Base-by-base conservation (phyloP, 2,329 filamentous ascomycete species). In the Colletotrichum sp. region DNA sequence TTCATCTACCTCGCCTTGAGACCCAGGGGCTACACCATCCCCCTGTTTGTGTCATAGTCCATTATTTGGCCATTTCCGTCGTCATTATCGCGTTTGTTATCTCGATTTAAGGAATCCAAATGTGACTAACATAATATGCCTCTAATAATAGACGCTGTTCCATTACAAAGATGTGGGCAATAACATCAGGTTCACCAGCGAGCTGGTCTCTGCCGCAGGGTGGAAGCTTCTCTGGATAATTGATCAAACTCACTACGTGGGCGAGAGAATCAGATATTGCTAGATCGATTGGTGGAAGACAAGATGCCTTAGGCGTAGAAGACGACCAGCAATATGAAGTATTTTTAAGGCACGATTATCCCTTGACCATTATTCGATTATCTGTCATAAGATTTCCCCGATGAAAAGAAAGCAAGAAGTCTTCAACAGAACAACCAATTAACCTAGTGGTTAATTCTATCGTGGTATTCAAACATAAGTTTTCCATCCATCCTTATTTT, bases 181-280 rank as follows among this genome's bases (percentile, higher is more conserved):
- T n/a, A 12, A 7, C 1, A 21, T 21, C 10, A 49, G 6, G 18
- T n/a, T 21, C n/a, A 21, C n/a, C 1, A 12, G 39, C 39, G 10
- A 49, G 0, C 7, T 49, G 9, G 5, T 3, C 5, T 12, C 44
- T 12, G 18, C 1, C 10, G 9, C 10, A 7, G 10, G 18, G 1
- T 12, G 6, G 2, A 49, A 49, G 44, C 18, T 21, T 49, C 18
- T 44, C 39, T 49, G 44, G 44, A 9, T 49, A 12, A 2, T 49
- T 49, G 44, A 49, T 12, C 44, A 21, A 21, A 49, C 44, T 49
- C n/a, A n/a, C n/a, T 7, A 7, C 44, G 10, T 21, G 9, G 10
- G 7, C 5, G 2, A 21, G n/a, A 9, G 18, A 3, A 44, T n/a
- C 9, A 12, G 18, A 44, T n/a, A n/a, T 44, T 6, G 18, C 39